Conservation (phyloP, 495 filamentous ascomycete species). For the Daldinia vernicosa region DNA sequence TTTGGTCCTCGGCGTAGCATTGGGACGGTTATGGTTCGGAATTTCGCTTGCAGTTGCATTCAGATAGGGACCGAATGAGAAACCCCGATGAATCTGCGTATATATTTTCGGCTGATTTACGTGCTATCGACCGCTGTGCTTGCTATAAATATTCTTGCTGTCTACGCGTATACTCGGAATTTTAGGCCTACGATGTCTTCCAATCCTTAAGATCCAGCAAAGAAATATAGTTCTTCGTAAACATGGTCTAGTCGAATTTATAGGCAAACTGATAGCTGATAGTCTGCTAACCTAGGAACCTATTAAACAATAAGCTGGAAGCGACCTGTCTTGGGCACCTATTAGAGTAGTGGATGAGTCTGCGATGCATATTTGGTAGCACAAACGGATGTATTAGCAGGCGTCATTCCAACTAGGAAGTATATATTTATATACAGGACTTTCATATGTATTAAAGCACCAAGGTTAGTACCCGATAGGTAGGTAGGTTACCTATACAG, state of each 20-base stretch:
- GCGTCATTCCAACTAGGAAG: background rate
- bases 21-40: slow-evolving; percentile 47
- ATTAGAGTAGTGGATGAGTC: background rate
- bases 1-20: slow-evolving; percentile 51
- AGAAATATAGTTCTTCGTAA: background rate
- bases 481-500: background rate
- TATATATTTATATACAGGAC: background rate
- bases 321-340: background rate
- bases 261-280: background rate
- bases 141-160: background rate
- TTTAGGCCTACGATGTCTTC: background rate
- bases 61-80: slow-evolving; percentile 48
- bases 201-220: background rate
- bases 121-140: background rate
- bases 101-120: background rate
- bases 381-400: background rate
- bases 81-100: slow-evolving; percentile 41
- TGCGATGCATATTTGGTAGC: background rate
- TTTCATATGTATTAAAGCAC: background rate
- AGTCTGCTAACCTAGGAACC: background rate
- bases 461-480: background rate
- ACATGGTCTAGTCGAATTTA: background rate
- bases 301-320: slow-evolving; percentile 1
- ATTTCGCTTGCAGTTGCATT: slow-evolving; percentile 46
- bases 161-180: background rate